phyloP scores from a whole-genome alignment of 139 green algal species.

The Chlamydomonas schloesseri region DNA sequence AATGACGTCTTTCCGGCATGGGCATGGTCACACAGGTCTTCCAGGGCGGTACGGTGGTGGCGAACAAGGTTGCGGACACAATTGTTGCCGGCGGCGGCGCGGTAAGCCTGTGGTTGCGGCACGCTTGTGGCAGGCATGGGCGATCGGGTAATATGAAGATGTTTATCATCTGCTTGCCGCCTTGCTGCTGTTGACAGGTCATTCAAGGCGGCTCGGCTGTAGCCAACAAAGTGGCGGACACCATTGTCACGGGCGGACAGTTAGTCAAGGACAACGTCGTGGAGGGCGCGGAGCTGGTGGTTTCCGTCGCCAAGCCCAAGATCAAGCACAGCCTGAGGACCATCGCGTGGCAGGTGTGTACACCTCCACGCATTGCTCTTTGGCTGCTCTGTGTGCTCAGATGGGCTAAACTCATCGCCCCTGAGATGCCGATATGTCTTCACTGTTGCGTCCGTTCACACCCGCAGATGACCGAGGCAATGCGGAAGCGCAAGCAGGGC shows the following conservation, averaged over 20 bases:
- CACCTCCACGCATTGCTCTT: no score
- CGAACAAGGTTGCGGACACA: not conserved
- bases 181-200: not conserved
- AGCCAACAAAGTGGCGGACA: not conserved
- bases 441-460: not conserved
- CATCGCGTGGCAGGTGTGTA: constrained; percentile 27
- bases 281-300: constrained; percentile 8
- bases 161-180: no score
- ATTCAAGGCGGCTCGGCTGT: not conserved
- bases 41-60: not conserved
- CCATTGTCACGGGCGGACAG: not conserved
- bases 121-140: not conserved
- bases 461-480: constrained; percentile 21
- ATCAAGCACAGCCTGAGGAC: constrained; percentile 1
- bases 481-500: constrained; percentile 34
- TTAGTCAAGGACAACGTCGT: constrained; percentile 34
- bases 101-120: not conserved
- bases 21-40: not conserved
- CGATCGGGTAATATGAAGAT: no score
- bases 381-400: not conserved
- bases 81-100: not conserved
- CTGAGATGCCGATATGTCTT: no score
- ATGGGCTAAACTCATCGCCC: no score
- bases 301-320: constrained; percentile 35
- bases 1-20: no score